These are phyloP conservation scores for Phytomonas francai DNA, from an alignment of 208 protist genomes.

Conservation along the genomic window DNA sequence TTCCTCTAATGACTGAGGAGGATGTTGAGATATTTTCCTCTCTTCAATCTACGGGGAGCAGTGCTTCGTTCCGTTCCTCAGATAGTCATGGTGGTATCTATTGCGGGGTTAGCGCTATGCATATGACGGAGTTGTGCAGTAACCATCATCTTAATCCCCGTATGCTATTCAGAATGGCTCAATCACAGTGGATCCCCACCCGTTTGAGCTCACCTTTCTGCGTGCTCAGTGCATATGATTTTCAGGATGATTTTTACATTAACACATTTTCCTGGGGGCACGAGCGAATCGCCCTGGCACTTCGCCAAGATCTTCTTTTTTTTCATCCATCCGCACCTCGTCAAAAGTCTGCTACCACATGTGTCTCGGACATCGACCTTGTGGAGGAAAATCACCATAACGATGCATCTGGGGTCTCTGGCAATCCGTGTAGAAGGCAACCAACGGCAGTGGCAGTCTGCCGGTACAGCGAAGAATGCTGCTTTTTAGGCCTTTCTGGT, in stretches of 20 bases:
- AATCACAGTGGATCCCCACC: constrained; percentile 41
- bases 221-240: constrained; percentile 54
- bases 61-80: not conserved
- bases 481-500: constrained; percentile 51
- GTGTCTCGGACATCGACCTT: constrained; percentile 9
- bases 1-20: constrained; percentile 1
- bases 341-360: constrained; percentile 23
- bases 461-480: constrained; percentile 38
- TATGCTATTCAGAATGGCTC: not conserved
- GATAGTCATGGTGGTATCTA: not conserved
- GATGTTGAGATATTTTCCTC: not conserved
- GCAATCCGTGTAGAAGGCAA: constrained; percentile 4
- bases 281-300: constrained; percentile 45
- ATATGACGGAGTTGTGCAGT: not conserved
- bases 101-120: not conserved
- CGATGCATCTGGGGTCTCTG: not conserved
- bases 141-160: not conserved
- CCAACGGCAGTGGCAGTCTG: constrained; percentile 46
- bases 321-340: constrained; percentile 52
- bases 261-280: constrained; percentile 64
- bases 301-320: constrained; percentile 58
- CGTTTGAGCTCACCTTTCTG: constrained; percentile 69
- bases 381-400: not conserved
- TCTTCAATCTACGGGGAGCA: not conserved
- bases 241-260: constrained; percentile 79